Percentiles rank a stretch among this genome's conserved stretches.
Evolutionary conservation across 2,329 filamentous ascomycete genomes (phyloP).

Genomic region (Hymenoscyphus linearis): DNA sequence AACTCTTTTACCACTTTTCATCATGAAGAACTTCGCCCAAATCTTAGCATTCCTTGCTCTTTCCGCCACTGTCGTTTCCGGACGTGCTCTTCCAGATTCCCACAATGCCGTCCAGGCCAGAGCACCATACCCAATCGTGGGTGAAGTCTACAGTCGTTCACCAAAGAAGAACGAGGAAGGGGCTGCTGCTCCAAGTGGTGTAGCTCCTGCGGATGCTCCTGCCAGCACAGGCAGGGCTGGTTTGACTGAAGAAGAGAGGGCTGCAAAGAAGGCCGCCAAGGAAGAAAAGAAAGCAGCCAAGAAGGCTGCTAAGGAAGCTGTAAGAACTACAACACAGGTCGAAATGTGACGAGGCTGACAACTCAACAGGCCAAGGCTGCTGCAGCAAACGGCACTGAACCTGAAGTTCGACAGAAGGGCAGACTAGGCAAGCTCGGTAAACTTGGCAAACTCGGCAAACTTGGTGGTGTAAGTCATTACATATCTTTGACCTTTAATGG

Average conservation of each 20-base stretch:
- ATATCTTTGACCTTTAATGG: too few species aligned
- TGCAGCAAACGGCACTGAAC: too few species aligned
- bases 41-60: conserved; percentile 36
- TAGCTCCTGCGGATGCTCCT: not conserved
- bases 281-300: not conserved
- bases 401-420: too few species aligned
- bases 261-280: conserved; percentile 2
- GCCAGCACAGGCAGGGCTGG: conserved; percentile 13
- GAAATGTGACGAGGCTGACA: not conserved
- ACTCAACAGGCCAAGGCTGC: too few species aligned
- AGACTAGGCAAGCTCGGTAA: too few species aligned
- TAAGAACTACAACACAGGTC: not conserved
- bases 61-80: conserved; percentile 33
- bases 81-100: conserved; percentile 24
- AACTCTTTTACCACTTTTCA: conserved; percentile 22
- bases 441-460: too few species aligned
- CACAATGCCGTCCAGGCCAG: conserved; percentile 18
- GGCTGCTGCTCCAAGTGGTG: conserved; percentile 3
- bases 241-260: conserved; percentile 14
- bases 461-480: too few species aligned
- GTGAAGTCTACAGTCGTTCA: conserved; percentile 14
- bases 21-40: conserved; percentile 38
- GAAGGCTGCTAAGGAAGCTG: not conserved
- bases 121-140: conserved; percentile 18
- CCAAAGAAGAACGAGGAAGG: conserved; percentile 18